These are phyloP conservation scores for Wallacemonas sp. DNA, from an alignment of 208 protist species.

Conservation along the genomic window DNA sequence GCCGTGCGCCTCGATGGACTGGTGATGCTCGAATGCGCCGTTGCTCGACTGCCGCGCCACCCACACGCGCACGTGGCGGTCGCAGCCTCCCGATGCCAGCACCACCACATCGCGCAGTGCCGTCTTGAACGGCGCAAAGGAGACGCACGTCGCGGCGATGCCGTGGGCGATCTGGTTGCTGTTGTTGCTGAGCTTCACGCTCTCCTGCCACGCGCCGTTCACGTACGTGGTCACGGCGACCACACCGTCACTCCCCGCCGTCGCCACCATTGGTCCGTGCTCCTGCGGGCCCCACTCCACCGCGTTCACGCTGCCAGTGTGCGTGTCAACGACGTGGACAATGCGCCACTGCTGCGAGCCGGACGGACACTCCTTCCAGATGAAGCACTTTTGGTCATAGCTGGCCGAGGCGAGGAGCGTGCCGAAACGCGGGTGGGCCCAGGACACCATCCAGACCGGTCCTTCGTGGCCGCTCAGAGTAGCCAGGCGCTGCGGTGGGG, in stretches of 20 bases:
- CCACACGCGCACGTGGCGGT: slow-evolving; percentile 82
- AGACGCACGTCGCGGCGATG: slow-evolving; percentile 79
- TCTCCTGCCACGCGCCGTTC: slow-evolving; percentile 71
- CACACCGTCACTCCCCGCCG: slow-evolving; percentile 79
- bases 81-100: slow-evolving; percentile 81
- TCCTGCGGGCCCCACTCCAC: slow-evolving; percentile 84
- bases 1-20: slow-evolving; percentile 48
- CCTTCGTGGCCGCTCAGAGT: slow-evolving; percentile 94
- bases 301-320: slow-evolving; percentile 77
- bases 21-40: slow-evolving; percentile 45
- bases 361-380: slow-evolving; percentile 91
- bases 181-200: slow-evolving; percentile 77
- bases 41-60: slow-evolving; percentile 20
- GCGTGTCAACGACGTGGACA: slow-evolving; percentile 73
- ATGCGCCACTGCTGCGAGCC: slow-evolving; percentile 48
- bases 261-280: slow-evolving; percentile 64
- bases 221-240: slow-evolving; percentile 63
- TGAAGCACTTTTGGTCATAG: slow-evolving; percentile 97
- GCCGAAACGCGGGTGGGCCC: slow-evolving; percentile 98
- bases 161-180: slow-evolving; percentile 83
- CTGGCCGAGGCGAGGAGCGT: slow-evolving; percentile 95
- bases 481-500: slow-evolving; percentile 57
- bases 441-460: slow-evolving; percentile 98
- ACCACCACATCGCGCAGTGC: slow-evolving; percentile 33
- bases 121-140: slow-evolving; percentile 64